phyloP scores from a whole-genome alignment of 148 eudicot genomes.

The Rhododendron ferrugineum region DNA sequence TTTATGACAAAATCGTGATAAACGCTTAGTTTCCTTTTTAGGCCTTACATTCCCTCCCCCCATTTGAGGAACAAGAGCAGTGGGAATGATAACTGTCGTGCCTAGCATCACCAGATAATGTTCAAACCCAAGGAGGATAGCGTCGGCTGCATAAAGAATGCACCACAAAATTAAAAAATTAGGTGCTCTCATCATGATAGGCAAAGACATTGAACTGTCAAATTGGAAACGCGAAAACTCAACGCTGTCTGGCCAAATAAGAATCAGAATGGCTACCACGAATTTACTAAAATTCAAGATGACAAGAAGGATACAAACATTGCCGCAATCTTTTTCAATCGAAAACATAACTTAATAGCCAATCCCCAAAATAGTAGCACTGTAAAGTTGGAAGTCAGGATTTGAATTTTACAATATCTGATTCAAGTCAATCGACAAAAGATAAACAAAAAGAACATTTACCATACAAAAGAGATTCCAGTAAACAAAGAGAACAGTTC shows the following conservation, averaged over 20 bases:
- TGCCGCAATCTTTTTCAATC: not conserved
- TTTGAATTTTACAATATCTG: not conserved
- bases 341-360: not conserved
- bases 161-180: not conserved
- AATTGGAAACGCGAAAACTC: not conserved
- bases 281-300: not conserved
- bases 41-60: conserved; percentile 90
- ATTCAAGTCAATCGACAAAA: not conserved
- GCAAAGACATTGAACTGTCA: not conserved
- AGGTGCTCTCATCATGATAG: not conserved
- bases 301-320: not conserved
- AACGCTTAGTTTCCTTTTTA: not conserved
- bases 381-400: not conserved
- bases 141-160: conserved; percentile 69
- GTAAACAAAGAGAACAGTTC: not conserved
- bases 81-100: conserved; percentile 85
- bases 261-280: not conserved
- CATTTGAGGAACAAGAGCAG: conserved; percentile 97
- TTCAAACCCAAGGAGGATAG: conserved; percentile 94
- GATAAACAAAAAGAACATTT: not conserved
- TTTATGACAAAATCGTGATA: not conserved
- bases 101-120: conserved; percentile 97
- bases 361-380: not conserved
- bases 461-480: not conserved
- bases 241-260: not conserved